Evolutionary conservation across 2,329 filamentous ascomycete species (phyloP).

Genomic region (Niveomyces coronatus): DNA sequence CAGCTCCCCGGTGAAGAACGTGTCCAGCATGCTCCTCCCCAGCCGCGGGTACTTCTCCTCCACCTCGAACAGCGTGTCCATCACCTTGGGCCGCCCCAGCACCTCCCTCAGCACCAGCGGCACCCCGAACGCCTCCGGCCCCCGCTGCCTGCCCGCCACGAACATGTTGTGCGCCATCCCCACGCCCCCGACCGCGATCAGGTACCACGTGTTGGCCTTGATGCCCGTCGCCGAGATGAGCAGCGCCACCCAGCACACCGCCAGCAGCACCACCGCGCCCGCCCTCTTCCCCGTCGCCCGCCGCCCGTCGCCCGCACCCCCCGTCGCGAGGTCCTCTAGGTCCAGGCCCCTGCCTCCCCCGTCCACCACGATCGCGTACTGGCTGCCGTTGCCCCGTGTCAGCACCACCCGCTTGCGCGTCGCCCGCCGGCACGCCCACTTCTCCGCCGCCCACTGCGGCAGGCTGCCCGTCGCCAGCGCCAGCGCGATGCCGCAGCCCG

Average conservation of each 20-base stretch:
- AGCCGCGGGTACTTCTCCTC: constrained; percentile 6
- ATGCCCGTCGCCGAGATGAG: constrained; percentile 29
- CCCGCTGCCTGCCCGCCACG: constrained; percentile 21
- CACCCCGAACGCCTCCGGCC: constrained; percentile 21
- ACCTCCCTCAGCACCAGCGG: constrained; percentile 9
- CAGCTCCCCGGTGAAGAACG: constrained; percentile 9
- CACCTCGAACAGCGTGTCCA: constrained; percentile 10
- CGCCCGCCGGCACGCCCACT: constrained; percentile 27
- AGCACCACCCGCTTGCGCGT: constrained; percentile 23
- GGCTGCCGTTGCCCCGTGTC: constrained; percentile 30
- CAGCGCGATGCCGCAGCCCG: constrained; percentile 26
- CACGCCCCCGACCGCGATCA: constrained; percentile 28
- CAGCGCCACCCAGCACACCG: no score
- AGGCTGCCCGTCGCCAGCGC: constrained; percentile 24
- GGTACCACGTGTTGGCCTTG: constrained; percentile 27
- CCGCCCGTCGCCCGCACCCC: no score
- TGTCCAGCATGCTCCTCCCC: constrained; percentile 3
- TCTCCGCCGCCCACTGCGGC: constrained; percentile 33
- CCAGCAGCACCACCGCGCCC: no score
- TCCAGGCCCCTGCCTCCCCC: constrained; percentile 25
- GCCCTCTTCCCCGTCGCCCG: no score
- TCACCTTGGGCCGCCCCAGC: constrained; percentile 9
- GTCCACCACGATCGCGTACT: constrained; percentile 28
- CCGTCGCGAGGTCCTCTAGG: constrained; percentile 32
- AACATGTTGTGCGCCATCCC: constrained; percentile 31